Evolutionary conservation across 495 filamentous ascomycete genomes (phyloP), one percentile per base, ranked within the genome.

Genomic region (Penicillium turbatum): DNA sequence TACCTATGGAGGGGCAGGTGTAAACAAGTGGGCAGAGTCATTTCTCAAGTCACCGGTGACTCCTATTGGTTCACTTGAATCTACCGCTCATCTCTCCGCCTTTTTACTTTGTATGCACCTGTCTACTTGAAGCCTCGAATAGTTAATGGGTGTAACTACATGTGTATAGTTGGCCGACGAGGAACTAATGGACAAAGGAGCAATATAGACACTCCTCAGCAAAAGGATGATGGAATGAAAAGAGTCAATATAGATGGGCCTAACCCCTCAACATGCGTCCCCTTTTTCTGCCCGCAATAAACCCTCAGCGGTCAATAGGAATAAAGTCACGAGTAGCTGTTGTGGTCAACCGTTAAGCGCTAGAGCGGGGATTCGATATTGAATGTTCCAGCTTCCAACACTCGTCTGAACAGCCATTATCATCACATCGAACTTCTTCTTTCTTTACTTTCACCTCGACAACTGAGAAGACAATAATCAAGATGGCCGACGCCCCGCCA

Each of bases 1-100:
- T 53, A n/a, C n/a, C n/a, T n/a, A 60, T 40, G 38, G 62, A 51
- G 55, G 59, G 50, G 59, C 42, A 51, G 30, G 29, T 34, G 16
- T 21, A 51, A 41, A 42, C 39, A 43, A 51, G 49, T 43, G 30
- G 30, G 38, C 29, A 34, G 27, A 26, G 24, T 51, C 21, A 26
- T 31, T 50, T 29, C 34, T 15, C 10, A 41, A 27, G 37, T 38
- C 39, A n/a, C 6, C 10, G n/a, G 19, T 11, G 26, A 38, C 32
- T 41, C 26, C 13, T 6, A 51, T 51, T 51, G 49, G 49, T 7
- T 11, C n/a, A 44, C 2, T 44, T 31, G 8, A 3, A 11, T 12
- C 10, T 30, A 44, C 41, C 41, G 41, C 41, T 15, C 1, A 6
- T 9, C 21, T 30, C n/a, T 44, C 41, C 41, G 41, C 41, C 24